Evolutionary conservation across 768 basidiomycete species (phyloP).

Genomic region (Tricholoma hemisulphureum): DNA sequence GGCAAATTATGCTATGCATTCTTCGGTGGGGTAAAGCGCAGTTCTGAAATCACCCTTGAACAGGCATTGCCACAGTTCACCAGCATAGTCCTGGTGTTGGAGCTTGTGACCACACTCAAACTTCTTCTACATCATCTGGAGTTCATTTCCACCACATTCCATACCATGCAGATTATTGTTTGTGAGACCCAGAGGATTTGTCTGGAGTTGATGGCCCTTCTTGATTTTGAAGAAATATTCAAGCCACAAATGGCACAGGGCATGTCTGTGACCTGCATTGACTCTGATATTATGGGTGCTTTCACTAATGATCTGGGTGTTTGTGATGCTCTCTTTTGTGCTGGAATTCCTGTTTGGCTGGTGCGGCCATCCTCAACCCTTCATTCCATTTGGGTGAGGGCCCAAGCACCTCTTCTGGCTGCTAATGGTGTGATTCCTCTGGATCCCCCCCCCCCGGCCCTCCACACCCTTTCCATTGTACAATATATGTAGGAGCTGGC

Average conservation of each 20-base stretch:
- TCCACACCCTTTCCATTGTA: not conserved
- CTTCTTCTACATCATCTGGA: too few relatives aligned
- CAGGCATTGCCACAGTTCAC: too few relatives aligned
- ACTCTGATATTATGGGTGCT: not conserved
- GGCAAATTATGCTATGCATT: too few relatives aligned
- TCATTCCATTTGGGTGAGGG: not conserved
- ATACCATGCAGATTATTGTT: not conserved
- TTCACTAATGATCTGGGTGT: not conserved
- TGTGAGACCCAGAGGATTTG: not conserved
- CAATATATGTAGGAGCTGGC: not conserved
- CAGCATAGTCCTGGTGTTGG: too few relatives aligned
- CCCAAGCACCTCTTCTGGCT: not conserved
- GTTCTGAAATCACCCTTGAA: too few relatives aligned
- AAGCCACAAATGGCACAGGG: not conserved
- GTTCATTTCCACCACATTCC: not conserved
- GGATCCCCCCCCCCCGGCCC: not conserved
- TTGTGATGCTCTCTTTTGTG: not conserved
- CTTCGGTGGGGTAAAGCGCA: too few relatives aligned
- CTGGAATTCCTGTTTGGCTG: constrained; percentile 5
- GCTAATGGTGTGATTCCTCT: not conserved
- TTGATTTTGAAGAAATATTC: not conserved
- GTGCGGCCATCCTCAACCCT: not conserved
- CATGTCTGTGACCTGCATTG: not conserved
- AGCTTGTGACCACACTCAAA: too few relatives aligned
- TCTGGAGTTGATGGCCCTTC: not conserved